Percentiles rank a stretch among this genome's conserved stretches.
phyloP scores from a whole-genome alignment of 208 protist genomes.

The Trypanosoma vivax region DNA sequence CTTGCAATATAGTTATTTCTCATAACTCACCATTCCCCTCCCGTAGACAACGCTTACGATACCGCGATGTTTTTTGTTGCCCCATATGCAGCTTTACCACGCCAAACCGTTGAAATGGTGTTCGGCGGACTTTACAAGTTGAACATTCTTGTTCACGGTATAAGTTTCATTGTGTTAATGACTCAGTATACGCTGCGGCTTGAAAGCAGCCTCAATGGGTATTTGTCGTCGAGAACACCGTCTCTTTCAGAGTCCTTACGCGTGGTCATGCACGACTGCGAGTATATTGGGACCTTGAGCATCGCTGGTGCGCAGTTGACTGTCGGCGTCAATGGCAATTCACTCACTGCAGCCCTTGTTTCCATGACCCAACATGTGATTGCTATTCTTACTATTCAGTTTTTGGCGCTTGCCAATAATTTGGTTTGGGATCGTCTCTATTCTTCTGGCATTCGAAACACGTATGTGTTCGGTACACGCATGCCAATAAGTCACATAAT shows the following conservation, averaged over 20 bases:
- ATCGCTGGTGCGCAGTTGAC: conserved; percentile 28
- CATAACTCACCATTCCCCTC: not conserved
- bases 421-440: conserved; percentile 40
- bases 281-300: conserved; percentile 37
- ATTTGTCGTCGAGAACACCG: conserved; percentile 21
- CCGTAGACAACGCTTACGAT: too few relatives aligned
- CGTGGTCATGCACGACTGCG: conserved; percentile 52
- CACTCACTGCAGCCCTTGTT: conserved; percentile 49
- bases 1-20: too few relatives aligned
- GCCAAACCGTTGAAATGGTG: conserved; percentile 42
- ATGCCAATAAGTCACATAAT: conserved; percentile 73
- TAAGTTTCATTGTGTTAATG: conserved; percentile 51
- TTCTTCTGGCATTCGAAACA: conserved; percentile 50
- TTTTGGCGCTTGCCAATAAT: conserved; percentile 57
- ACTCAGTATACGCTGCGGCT: conserved; percentile 64
- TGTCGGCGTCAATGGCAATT: conserved; percentile 27
- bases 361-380: conserved; percentile 57
- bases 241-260: conserved; percentile 13
- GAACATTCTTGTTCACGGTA: conserved; percentile 28
- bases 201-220: conserved; percentile 43
- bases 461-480: conserved; percentile 67
- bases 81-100: conserved; percentile 67
- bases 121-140: conserved; percentile 68
- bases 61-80: conserved; percentile 66
- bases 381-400: conserved; percentile 59